These are phyloP conservation scores for Macrolepiota albuminosa DNA, from an alignment of 768 basidiomycete genomes.

Conservation along the genomic window DNA sequence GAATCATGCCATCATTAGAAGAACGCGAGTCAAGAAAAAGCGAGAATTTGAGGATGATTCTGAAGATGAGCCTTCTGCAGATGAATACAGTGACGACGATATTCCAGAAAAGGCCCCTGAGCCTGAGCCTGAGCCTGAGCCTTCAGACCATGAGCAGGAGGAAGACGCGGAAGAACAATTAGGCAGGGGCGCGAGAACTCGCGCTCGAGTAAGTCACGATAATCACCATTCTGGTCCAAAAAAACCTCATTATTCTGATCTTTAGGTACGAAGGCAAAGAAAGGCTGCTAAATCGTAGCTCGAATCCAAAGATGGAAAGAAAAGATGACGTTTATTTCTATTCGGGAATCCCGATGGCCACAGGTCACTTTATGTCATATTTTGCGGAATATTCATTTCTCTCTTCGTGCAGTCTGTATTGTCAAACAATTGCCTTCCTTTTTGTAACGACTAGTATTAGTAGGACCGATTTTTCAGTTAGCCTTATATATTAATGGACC, in stretches of 20 bases:
- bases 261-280: slow-evolving; percentile 16
- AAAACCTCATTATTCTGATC: not conserved
- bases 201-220: slow-evolving; percentile 16
- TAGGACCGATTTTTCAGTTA: not conserved
- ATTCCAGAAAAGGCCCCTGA: slow-evolving; percentile 24
- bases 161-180: slow-evolving; percentile 25
- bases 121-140: slow-evolving; percentile 14
- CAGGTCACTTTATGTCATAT: not conserved
- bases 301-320: slow-evolving; percentile 12
- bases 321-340: not conserved
- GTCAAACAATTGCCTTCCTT: not conserved
- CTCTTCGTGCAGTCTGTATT: slow-evolving; percentile 12
- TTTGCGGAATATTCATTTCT: not conserved
- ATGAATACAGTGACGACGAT: slow-evolving; percentile 36
- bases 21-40: slow-evolving; percentile 30
- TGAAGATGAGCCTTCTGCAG: slow-evolving; percentile 29
- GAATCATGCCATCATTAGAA: slow-evolving; percentile 20
- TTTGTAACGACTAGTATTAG: not conserved
- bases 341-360: not conserved
- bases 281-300: slow-evolving; percentile 10
- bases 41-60: slow-evolving; percentile 33
- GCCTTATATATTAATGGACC: not conserved
- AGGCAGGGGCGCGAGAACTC: slow-evolving; percentile 23
- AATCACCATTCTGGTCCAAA: not conserved
- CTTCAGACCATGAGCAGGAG: slow-evolving; percentile 18